Evolutionary conservation across 495 filamentous ascomycete genomes (phyloP).

Genomic region (Daldinia childiae): DNA sequence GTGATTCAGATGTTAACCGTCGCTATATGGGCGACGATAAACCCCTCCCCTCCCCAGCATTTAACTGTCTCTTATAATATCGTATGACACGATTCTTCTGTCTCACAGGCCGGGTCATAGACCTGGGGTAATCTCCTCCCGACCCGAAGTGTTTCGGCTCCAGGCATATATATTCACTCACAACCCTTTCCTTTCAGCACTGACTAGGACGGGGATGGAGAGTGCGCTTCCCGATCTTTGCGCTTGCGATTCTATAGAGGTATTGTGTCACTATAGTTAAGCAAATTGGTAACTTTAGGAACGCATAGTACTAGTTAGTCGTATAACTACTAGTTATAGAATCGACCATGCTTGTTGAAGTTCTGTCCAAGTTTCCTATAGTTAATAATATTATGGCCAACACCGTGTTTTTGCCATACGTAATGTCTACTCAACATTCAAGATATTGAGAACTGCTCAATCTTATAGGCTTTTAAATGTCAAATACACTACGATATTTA

Average conservation of each 20-base stretch:
- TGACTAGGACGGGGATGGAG: background rate
- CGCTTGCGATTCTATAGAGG: background rate
- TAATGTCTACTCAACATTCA: too few species aligned
- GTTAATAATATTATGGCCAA: background rate
- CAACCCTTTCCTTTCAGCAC: background rate
- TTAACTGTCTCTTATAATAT: background rate
- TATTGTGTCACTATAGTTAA: background rate
- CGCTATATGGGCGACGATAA: too few species aligned
- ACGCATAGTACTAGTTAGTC: background rate
- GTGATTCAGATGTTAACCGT: too few species aligned
- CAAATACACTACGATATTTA: background rate
- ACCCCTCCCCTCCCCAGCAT: background rate
- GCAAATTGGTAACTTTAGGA: background rate
- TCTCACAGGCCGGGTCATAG: constrained; percentile 18
- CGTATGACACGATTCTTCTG: constrained; percentile 1
- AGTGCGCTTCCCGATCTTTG: background rate
- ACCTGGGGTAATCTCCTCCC: constrained; percentile 13
- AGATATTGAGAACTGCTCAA: too few species aligned
- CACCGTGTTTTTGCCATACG: too few species aligned
- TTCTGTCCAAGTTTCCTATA: background rate
- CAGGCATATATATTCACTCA: constrained; percentile 28
- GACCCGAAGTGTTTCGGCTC: constrained; percentile 40
- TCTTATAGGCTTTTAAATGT: background rate
- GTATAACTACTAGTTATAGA: background rate
- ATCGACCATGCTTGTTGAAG: background rate